Evolutionary conservation across 805 yeast genomes (phyloP).

Genomic region (Cyberlindnera mycetangii): DNA sequence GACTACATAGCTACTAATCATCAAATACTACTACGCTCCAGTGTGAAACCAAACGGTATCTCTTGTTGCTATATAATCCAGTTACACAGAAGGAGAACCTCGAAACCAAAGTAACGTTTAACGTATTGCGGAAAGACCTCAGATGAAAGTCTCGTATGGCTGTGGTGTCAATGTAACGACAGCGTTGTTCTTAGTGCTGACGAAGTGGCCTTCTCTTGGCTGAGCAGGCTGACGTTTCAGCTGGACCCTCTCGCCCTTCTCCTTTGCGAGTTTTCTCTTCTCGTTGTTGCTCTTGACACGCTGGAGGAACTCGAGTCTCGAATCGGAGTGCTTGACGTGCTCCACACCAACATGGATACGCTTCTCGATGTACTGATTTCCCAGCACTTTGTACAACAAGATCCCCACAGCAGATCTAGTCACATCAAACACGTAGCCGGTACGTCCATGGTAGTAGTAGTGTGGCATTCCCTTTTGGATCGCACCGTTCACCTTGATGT

Average conservation of each 20-base stretch:
- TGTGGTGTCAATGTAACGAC: conserved; percentile 97
- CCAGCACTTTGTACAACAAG: conserved; percentile 93
- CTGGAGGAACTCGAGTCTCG: conserved; percentile 96
- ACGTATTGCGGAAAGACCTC: too few relatives aligned
- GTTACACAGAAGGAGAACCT: neutral
- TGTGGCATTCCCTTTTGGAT: conserved; percentile 99
- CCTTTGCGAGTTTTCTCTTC: conserved; percentile 87
- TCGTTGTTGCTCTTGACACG: conserved; percentile 96
- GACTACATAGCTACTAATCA: too few relatives aligned
- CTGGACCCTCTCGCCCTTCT: conserved; percentile 79
- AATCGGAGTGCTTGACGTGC: conserved; percentile 98
- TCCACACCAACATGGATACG: conserved; percentile 96
- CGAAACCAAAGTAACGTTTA: neutral
- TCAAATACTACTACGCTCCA: too few relatives aligned
- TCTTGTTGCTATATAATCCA: neutral
- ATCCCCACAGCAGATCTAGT: conserved; percentile 98
- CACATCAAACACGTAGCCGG: conserved; percentile 97
- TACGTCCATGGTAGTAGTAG: conserved; percentile 99
- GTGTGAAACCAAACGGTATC: too few relatives aligned
- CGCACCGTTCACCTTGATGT: conserved; percentile 97
- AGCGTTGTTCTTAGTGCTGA: conserved; percentile 70
- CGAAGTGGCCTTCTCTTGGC: conserved; percentile 88
- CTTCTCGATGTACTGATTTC: conserved; percentile 97
- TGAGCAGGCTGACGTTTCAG: conserved; percentile 96
- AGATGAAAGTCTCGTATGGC: conserved; percentile 98